Evolutionary conservation across 2,329 filamentous ascomycete genomes (phyloP).

Genomic region (Exophiala sp.): DNA sequence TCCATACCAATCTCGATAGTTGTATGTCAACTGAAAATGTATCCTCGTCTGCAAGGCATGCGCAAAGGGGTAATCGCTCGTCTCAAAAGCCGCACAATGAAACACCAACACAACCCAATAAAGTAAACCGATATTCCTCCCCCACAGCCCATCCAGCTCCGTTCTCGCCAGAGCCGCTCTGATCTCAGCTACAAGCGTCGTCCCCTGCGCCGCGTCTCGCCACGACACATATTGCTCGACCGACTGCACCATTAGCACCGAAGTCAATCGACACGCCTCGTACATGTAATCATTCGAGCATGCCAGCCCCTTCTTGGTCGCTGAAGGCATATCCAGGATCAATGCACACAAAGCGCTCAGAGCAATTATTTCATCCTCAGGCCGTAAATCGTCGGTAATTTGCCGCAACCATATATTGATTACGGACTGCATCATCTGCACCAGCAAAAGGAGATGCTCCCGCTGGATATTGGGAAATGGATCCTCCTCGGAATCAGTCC

Average conservation of each 20-base stretch:
- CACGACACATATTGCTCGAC: slow-evolving; percentile 3
- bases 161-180: slow-evolving; percentile 10
- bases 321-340: slow-evolving; percentile 12
- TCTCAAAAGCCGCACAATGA: slow-evolving; percentile 14
- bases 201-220: slow-evolving; percentile 1
- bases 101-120: slow-evolving; percentile 17
- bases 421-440: slow-evolving; percentile 15
- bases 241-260: slow-evolving; percentile 13
- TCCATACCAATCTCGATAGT: slow-evolving; percentile 16
- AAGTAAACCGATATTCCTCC: slow-evolving; percentile 13
- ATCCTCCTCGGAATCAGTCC: slow-evolving; percentile 7
- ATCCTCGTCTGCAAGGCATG: slow-evolving; percentile 7
- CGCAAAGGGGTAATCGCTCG: slow-evolving; percentile 8
- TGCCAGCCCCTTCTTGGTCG: slow-evolving; percentile 1
- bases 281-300: slow-evolving; percentile 13
- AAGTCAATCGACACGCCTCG: slow-evolving; percentile 14
- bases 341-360: slow-evolving; percentile 2
- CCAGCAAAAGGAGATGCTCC: slow-evolving; percentile 5
- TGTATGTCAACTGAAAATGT: slow-evolving; percentile 14
- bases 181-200: not conserved
- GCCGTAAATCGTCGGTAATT: not conserved
- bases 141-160: slow-evolving; percentile 9
- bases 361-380: not conserved
- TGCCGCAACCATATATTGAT: slow-evolving; percentile 13
- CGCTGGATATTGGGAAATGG: slow-evolving; percentile 6